Percentiles rank a stretch among this genome's conserved stretches.
Evolutionary conservation across 73 alveolate species (phyloP).

Genomic region (Paramecium octaurelia): DNA sequence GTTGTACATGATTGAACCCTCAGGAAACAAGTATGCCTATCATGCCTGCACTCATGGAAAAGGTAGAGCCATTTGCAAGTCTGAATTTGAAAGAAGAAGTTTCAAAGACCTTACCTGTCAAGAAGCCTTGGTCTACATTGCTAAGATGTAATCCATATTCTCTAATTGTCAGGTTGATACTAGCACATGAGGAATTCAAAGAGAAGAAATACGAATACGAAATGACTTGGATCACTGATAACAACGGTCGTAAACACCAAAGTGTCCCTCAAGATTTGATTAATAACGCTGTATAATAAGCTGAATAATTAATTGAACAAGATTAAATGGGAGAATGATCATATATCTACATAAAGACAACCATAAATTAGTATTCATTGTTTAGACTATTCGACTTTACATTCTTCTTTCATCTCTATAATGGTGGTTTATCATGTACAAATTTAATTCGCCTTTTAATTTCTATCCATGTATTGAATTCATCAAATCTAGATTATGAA

Average conservation of each 20-base stretch:
- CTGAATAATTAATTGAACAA: conserved; percentile 32
- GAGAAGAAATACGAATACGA: conserved; percentile 81
- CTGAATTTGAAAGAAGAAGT: conserved; percentile 91
- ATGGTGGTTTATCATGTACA: too few relatives aligned
- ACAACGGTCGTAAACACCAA: conserved; percentile 17
- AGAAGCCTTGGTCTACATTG: conserved; percentile 75
- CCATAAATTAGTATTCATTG: neutral
- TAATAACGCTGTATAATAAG: neutral
- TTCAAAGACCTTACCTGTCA: conserved; percentile 74
- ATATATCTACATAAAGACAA: neutral
- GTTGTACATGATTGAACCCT: conserved; percentile 85
- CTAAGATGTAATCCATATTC: conserved; percentile 51
- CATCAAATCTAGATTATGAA: neutral
- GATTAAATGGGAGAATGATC: conserved; percentile 52
- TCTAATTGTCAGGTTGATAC: neutral
- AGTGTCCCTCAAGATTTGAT: conserved; percentile 1
- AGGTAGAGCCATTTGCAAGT: conserved; percentile 88
- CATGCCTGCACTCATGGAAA: conserved; percentile 92
- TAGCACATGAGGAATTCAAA: conserved; percentile 76
- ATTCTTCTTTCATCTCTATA: too few relatives aligned
- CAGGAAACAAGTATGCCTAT: conserved; percentile 88
- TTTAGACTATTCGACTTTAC: neutral
- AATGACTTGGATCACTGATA: conserved; percentile 65
- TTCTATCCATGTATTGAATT: too few relatives aligned
- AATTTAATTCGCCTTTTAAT: too few relatives aligned